phyloP scores from a whole-genome alignment of 192 early-diverging fungal species.

The Backusella tuberculispora region DNA sequence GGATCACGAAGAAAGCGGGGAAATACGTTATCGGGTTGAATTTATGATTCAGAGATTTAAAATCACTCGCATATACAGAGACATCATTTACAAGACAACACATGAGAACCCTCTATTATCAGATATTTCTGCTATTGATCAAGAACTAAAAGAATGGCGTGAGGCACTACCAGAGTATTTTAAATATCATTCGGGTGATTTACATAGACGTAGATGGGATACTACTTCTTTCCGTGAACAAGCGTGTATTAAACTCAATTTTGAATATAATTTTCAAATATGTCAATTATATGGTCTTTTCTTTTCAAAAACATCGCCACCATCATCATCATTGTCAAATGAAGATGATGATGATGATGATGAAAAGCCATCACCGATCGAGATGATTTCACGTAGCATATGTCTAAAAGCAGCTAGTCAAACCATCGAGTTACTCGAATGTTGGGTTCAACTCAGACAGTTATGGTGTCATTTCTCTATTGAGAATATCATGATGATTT shows the following conservation, averaged over 20 bases:
- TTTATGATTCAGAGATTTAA: conserved; percentile 38
- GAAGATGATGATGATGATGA: too few species aligned
- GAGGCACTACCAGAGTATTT: conserved; percentile 33
- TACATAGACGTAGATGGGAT: conserved; percentile 8
- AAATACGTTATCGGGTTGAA: conserved; percentile 38
- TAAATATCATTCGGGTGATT: conserved; percentile 28
- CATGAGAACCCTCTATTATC: conserved; percentile 21
- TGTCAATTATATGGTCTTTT: conserved; percentile 40
- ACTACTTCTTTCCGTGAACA: conserved; percentile 41
- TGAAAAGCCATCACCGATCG: background rate
- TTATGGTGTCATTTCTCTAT: conserved; percentile 48
- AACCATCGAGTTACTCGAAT: conserved; percentile 34
- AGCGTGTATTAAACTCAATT: conserved; percentile 41
- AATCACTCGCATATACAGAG: conserved; percentile 37
- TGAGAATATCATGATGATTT: conserved; percentile 35
- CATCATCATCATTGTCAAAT: background rate
- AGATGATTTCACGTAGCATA: conserved; percentile 21
- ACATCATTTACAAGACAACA: conserved; percentile 31
- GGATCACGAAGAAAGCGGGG: conserved; percentile 29
- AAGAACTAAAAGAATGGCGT: conserved; percentile 35
- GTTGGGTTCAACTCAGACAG: conserved; percentile 35
- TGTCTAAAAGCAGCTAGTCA: conserved; percentile 34
- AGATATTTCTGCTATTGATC: conserved; percentile 31
- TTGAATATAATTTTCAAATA: conserved; percentile 44
- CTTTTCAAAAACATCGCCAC: conserved; percentile 19